These are phyloP conservation scores for Pueraria montana DNA, from an alignment of 306 rosid genomes.

Conservation along the genomic window DNA sequence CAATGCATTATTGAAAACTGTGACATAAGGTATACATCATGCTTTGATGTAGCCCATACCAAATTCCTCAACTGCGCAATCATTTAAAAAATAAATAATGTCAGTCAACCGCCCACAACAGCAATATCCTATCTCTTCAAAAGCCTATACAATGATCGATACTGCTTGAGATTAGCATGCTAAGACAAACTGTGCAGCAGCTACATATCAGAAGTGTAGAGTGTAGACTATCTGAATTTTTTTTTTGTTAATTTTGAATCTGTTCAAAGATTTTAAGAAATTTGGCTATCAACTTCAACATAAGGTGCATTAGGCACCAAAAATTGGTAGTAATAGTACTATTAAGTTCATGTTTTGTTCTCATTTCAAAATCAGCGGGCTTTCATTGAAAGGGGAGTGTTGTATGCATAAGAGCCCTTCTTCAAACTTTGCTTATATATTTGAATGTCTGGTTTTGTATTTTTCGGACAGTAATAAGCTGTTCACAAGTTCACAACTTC, in stretches of 20 bases:
- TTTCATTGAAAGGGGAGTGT: neutral
- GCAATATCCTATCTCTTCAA: constrained; percentile 29
- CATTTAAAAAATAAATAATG: constrained; percentile 21
- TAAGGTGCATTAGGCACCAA: neutral
- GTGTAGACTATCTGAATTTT: neutral
- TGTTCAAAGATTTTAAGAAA: constrained; percentile 13
- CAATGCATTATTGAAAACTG: constrained; percentile 75
- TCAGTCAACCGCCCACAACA: constrained; percentile 27
- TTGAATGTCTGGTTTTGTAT: neutral
- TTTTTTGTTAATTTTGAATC: neutral
- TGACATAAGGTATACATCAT: constrained; percentile 83
- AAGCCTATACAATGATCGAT: constrained; percentile 6
- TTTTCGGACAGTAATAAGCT: neutral
- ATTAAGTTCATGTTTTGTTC: neutral
- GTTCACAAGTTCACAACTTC: constrained; percentile 1
- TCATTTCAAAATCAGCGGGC: constrained; percentile 1
- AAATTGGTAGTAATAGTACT: neutral
- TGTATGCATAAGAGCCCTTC: neutral
- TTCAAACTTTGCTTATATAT: neutral
- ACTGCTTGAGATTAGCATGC: constrained; percentile 32
- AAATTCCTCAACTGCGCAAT: constrained; percentile 82
- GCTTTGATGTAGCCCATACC: constrained; percentile 92
- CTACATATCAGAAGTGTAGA: neutral
- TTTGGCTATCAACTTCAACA: constrained; percentile 18
- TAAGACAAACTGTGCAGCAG: constrained; percentile 21